Evolutionary conservation across 129 eudicot species (phyloP), one percentile per base, ranked within the genome.

Genomic region (Cynara cardunculus): DNA sequence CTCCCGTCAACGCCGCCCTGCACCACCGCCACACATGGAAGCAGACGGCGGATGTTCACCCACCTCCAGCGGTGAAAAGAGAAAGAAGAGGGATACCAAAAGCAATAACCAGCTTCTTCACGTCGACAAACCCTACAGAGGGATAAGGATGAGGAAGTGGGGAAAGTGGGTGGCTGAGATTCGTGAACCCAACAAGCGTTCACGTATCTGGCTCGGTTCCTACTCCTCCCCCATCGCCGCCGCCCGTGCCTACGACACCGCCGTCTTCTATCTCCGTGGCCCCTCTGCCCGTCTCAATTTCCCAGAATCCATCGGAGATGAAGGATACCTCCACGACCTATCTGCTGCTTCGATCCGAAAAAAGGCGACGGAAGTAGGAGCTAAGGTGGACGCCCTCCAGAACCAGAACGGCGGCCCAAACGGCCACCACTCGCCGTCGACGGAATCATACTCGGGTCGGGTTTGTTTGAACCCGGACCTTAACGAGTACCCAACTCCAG

Each of bases 81-180:
- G 87, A 70, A 87, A 83, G 65, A 88, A 87, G 10, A 67, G 46
- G 3, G 87, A 87, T 53, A 44, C 16, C 0, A 2, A 41, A 1
- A 9, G 0, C 16, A 9, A 11, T 12, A 11, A 44, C 10, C 41
- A 35, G 0, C 41, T 35, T 35, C 41, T 35, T 44, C 75, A 85
- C 62, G 79, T 81, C 25, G 80, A 79, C 79, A 93, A 93, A 73
- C 97, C 92, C 69, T 93, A 91, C 84, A 78, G 97, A 81, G 98
- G 98, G 30, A 93, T 93, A 81, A 78, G 98, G 89, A 91, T 91
- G 97, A 86, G 98, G 41, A 93, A 93, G 94, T 93, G 97, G 98
- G 98, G 98, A 6, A 93, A 93, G 79, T 93, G 98, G 98, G 98
- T 93, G 31, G 98, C 98, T n/a, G 98, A 93, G 73, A 91, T 93